A percentile compares a stretch with the other conserved stretches of the same genome.
These are phyloP conservation scores for Aspergillus clavatus DNA, from an alignment of 2,329 filamentous ascomycete genomes.

Conservation along the genomic window DNA sequence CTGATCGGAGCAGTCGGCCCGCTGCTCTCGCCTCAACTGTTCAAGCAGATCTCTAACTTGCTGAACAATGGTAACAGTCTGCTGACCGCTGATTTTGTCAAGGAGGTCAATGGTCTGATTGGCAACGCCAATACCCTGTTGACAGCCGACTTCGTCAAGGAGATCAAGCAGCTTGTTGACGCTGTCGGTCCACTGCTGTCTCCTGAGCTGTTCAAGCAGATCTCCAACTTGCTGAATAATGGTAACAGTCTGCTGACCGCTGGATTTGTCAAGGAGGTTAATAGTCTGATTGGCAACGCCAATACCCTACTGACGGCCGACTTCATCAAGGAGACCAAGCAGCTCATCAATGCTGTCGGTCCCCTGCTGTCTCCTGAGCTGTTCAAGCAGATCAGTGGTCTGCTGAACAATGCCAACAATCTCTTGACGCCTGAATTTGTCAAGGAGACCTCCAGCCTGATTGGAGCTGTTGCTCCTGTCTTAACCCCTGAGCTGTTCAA, in stretches of 20 bases:
- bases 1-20: constrained; percentile 15
- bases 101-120: constrained; percentile 11
- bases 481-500: constrained; percentile 22
- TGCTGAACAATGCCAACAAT: constrained; percentile 24
- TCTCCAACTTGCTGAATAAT: constrained; percentile 2
- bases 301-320: constrained; percentile 6
- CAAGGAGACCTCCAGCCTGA: constrained; percentile 22
- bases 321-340: constrained; percentile 3
- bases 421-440: constrained; percentile 29
- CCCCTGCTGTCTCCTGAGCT: constrained; percentile 3
- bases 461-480: constrained; percentile 20
- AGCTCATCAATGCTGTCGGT: constrained; percentile 1
- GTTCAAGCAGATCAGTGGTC: constrained; percentile 6
- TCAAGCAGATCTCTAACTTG: constrained; percentile 6
- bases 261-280: constrained; percentile 9
- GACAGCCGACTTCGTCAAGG: constrained; percentile 20
- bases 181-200: constrained; percentile 1
- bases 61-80: constrained; percentile 12
- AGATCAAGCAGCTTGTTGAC: constrained; percentile 1
- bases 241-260: constrained; percentile 6
- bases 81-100: constrained; percentile 21
- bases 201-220: constrained; percentile 5
- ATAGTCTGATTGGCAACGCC: constrained; percentile 8
- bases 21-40: constrained; percentile 6
- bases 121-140: constrained; percentile 20